Conservation (phyloP, 305 asterid species). For the Rubia peregrina region DNA sequence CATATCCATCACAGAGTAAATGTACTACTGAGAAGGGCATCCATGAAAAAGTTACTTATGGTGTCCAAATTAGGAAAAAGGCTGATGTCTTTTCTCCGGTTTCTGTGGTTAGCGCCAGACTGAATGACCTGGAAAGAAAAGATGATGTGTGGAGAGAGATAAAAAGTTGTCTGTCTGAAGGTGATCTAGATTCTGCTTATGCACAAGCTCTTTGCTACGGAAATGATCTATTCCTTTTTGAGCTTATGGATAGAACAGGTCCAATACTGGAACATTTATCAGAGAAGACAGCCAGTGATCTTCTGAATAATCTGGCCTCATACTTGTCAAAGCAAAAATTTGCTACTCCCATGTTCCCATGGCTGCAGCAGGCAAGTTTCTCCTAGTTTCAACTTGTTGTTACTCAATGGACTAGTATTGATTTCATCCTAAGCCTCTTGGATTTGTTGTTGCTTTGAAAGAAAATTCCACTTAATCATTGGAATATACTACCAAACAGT, state of each 20-base stretch:
- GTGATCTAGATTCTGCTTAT: conserved; percentile 77
- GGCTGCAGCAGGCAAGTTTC: conserved; percentile 89
- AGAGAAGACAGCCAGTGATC: conserved; percentile 51
- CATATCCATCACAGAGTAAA: conserved; percentile 41
- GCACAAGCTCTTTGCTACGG: conserved; percentile 67
- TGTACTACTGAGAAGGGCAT: conserved; percentile 39
- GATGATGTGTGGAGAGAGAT: conserved; percentile 45
- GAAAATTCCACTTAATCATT: background rate
- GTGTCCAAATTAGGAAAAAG: conserved; percentile 40
- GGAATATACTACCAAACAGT: background rate
- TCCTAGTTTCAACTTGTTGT: conserved; percentile 2
- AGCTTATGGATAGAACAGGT: conserved; percentile 87
- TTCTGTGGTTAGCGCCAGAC: conserved; percentile 36
- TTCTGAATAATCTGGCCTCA: conserved; percentile 55
- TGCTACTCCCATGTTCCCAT: conserved; percentile 65
- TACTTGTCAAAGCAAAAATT: conserved; percentile 67
- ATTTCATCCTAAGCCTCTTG: background rate
- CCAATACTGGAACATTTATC: conserved; percentile 74
- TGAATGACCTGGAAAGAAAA: conserved; percentile 39
- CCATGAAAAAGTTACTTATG: conserved; percentile 32
- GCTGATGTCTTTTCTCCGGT: conserved; percentile 32
- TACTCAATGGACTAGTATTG: background rate
- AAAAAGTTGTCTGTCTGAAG: conserved; percentile 49
- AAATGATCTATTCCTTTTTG: conserved; percentile 64
- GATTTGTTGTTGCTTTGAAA: background rate